A percentile compares a stretch with the other conserved stretches of the same genome.
Evolutionary conservation across 1,139 yeast species (phyloP).

Genomic region (Casaregolazyma suthepensis): DNA sequence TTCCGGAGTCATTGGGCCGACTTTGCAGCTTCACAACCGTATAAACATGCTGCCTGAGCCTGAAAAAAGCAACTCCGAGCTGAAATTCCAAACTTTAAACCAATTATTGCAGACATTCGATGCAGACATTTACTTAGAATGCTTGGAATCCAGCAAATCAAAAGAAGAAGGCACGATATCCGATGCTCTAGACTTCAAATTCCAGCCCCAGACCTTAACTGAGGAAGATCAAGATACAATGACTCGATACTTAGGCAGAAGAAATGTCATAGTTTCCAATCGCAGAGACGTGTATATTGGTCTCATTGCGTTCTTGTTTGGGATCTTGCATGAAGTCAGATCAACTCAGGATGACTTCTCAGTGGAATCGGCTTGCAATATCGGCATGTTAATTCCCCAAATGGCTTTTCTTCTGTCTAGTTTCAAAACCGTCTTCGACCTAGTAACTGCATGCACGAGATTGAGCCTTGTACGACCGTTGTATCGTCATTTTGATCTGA

Average conservation of each 20-base stretch:
- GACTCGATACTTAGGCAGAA: conserved; percentile 59
- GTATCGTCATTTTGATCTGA: conserved; percentile 62
- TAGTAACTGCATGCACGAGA: conserved; percentile 56
- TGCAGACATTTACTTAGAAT: conserved; percentile 84
- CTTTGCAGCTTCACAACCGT: conserved; percentile 78
- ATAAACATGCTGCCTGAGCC: conserved; percentile 83
- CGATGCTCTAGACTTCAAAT: conserved; percentile 49
- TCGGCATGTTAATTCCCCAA: conserved; percentile 81
- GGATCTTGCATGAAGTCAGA: conserved; percentile 67
- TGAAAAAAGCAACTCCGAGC: conserved; percentile 53
- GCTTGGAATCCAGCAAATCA: conserved; percentile 36
- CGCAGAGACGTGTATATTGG: conserved; percentile 42
- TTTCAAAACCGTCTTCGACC: conserved; percentile 45
- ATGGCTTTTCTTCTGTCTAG: conserved; percentile 60
- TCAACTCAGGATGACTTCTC: conserved; percentile 73
- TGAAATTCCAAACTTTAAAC: conserved; percentile 64
- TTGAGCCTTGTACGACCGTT: conserved; percentile 76
- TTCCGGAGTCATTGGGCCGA: conserved; percentile 54
- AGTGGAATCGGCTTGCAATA: conserved; percentile 89
- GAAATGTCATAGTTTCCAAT: conserved; percentile 47
- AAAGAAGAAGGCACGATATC: conserved; percentile 47
- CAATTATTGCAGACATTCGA: conserved; percentile 56
- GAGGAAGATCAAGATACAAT: conserved; percentile 39
- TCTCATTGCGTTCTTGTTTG: conserved; percentile 60
- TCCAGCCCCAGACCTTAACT: conserved; percentile 29